Evolutionary conservation across 768 basidiomycete genomes (phyloP).

Genomic region (Cubamyces lactineus): DNA sequence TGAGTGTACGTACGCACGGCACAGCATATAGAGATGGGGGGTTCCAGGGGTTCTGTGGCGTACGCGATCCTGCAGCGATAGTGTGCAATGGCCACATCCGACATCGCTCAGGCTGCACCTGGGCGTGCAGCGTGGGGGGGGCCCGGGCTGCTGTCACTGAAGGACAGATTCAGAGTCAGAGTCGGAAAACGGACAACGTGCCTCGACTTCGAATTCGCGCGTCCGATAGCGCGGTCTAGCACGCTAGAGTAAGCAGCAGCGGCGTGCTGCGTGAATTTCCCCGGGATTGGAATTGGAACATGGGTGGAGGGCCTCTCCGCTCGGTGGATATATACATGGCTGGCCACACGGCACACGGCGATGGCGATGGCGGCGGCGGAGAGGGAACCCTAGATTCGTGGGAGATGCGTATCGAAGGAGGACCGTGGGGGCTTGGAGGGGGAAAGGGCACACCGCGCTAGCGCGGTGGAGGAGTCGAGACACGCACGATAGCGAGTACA

Average conservation of each 20-base stretch:
- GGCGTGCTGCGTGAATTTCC: background rate
- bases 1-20: background rate
- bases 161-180: no score
- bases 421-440: background rate
- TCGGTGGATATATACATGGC: background rate
- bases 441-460: background rate
- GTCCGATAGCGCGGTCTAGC: conserved; percentile 2
- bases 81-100: background rate
- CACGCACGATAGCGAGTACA: conserved; percentile 3
- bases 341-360: no score
- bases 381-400: background rate
- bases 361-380: background rate
- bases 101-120: no score
- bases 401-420: conserved; percentile 5
- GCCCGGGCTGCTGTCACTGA: no score
- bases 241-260: background rate
- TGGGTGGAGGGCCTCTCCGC: background rate
- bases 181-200: no score
- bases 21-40: background rate
- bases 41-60: background rate
- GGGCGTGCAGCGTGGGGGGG: no score
- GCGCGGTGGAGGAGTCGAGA: conserved; percentile 5
- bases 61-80: background rate
- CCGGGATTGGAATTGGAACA: background rate
- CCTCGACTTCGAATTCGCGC: background rate